Evolutionary conservation across 2,329 filamentous ascomycete genomes (phyloP).

Genomic region (Cladorrhinum sp.): DNA sequence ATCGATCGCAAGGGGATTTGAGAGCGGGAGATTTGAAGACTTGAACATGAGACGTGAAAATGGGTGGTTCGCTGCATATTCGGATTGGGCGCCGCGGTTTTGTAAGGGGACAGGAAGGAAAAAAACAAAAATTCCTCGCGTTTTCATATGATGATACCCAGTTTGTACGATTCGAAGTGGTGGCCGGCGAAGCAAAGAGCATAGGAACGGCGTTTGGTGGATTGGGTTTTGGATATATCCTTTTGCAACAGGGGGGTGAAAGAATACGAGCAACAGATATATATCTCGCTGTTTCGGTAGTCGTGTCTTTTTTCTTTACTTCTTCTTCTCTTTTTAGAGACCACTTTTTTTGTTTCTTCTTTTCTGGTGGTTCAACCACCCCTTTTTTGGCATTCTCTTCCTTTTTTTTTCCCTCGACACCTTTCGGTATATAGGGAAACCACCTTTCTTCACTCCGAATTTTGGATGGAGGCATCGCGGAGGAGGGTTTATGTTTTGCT

Average conservation of each 20-base stretch:
- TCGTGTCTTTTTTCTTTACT: background rate
- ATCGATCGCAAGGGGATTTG: background rate
- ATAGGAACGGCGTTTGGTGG: constrained; percentile 2
- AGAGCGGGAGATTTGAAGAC: background rate
- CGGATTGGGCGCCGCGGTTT: background rate
- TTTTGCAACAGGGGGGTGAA: background rate
- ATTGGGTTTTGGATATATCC: constrained; percentile 2
- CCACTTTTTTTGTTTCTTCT: background rate
- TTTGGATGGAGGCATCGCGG: background rate
- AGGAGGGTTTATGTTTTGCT: too few species aligned
- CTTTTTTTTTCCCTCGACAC: background rate
- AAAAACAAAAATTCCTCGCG: background rate
- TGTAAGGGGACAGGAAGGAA: background rate
- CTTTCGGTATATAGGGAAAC: background rate
- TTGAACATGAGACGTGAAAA: background rate
- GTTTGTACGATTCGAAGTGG: background rate
- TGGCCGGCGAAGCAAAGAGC: background rate
- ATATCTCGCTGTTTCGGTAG: background rate
- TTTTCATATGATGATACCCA: background rate
- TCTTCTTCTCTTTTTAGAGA: background rate
- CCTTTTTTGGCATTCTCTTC: background rate
- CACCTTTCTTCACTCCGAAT: background rate
- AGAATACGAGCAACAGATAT: too few species aligned
- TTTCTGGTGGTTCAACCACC: background rate
- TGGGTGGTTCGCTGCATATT: constrained; percentile 8